Conservation (phyloP, 1,284 basidiomycete genomes). For the Heterobasidion parviporum region DNA sequence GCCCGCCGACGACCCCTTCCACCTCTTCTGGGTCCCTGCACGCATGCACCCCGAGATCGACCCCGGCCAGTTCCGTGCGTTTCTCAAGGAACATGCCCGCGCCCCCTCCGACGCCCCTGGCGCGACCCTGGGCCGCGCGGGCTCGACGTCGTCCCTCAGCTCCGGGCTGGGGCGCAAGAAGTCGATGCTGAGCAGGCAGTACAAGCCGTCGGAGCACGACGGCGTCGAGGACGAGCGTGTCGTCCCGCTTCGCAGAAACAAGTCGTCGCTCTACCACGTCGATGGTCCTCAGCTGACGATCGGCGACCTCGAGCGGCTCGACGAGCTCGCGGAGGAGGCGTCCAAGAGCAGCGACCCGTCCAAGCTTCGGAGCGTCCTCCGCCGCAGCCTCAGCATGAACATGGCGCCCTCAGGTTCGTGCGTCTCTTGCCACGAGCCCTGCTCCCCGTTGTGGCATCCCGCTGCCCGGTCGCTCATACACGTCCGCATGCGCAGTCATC, state of each 20-base stretch:
- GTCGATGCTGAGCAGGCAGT: constrained; percentile 88
- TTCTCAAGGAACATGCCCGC: constrained; percentile 88
- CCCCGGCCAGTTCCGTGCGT: constrained; percentile 90
- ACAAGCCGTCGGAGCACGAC: constrained; percentile 71
- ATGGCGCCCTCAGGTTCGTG: constrained; percentile 70
- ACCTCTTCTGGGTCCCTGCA: constrained; percentile 97
- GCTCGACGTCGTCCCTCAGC: constrained; percentile 25
- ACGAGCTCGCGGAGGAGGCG: constrained; percentile 86
- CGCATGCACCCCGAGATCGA: constrained; percentile 95
- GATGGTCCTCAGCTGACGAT: constrained; percentile 77
- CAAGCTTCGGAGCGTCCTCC: constrained; percentile 73
- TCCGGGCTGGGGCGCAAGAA: constrained; percentile 58
- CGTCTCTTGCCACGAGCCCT: constrained; percentile 3
- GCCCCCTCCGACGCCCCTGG: constrained; percentile 40
- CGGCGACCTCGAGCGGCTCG: constrained; percentile 86
- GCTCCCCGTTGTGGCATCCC: neutral
- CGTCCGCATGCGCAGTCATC: constrained; percentile 35
- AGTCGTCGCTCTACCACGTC: constrained; percentile 52
- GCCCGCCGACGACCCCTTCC: constrained; percentile 61
- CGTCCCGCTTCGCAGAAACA: constrained; percentile 61
- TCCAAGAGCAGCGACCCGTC: constrained; percentile 79
- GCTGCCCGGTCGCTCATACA: neutral
- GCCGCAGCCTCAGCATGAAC: constrained; percentile 86
- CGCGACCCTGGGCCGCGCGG: constrained; percentile 26
- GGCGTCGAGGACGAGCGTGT: constrained; percentile 56